Percentiles rank a stretch among this genome's conserved stretches.
Evolutionary conservation across 1,139 yeast genomes (phyloP).

Genomic region (Suzukiozyma palmioleophila): DNA sequence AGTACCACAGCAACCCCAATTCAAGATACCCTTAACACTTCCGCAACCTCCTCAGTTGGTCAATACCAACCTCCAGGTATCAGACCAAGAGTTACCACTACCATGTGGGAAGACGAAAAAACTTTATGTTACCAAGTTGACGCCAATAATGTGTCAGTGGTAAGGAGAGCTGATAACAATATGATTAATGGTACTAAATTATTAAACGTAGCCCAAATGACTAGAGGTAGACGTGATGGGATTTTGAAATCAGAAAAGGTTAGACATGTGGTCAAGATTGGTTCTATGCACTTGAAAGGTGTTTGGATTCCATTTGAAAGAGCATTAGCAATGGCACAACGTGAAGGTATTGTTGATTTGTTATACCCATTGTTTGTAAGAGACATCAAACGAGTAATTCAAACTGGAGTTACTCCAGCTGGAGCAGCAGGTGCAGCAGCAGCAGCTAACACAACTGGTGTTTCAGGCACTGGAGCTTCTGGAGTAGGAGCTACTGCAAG

Average conservation of each 20-base stretch:
- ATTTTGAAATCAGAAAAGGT: conserved; percentile 78
- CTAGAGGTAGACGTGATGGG: conserved; percentile 55
- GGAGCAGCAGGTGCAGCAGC: conserved; percentile 12
- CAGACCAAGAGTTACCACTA: conserved; percentile 86
- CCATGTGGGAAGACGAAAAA: conserved; percentile 97
- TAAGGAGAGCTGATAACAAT: conserved; percentile 86
- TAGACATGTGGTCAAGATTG: conserved; percentile 91
- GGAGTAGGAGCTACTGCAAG: conserved; percentile 10
- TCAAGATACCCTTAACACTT: conserved; percentile 20
- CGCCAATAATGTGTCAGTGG: conserved; percentile 86
- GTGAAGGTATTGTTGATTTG: conserved; percentile 81
- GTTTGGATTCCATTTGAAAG: conserved; percentile 98
- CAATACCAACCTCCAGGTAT: conserved; percentile 51
- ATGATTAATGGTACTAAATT: conserved; percentile 93
- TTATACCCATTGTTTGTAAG: conserved; percentile 86
- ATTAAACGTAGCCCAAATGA: conserved; percentile 53
- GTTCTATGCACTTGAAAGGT: conserved; percentile 95
- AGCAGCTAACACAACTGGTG: conserved; percentile 11
- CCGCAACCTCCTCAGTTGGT: conserved; percentile 37
- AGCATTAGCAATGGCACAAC: conserved; percentile 85
- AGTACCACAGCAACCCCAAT: conserved; percentile 11
- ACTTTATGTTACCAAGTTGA: conserved; percentile 94
- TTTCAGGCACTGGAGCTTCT: conserved; percentile 11
- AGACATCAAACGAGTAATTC: conserved; percentile 72
- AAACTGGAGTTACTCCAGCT: conserved; percentile 45